A percentile compares a stretch with the other conserved stretches of the same genome.
Evolutionary conservation across 129 eudicot species (phyloP).

Genomic region (Silybum marianum): DNA sequence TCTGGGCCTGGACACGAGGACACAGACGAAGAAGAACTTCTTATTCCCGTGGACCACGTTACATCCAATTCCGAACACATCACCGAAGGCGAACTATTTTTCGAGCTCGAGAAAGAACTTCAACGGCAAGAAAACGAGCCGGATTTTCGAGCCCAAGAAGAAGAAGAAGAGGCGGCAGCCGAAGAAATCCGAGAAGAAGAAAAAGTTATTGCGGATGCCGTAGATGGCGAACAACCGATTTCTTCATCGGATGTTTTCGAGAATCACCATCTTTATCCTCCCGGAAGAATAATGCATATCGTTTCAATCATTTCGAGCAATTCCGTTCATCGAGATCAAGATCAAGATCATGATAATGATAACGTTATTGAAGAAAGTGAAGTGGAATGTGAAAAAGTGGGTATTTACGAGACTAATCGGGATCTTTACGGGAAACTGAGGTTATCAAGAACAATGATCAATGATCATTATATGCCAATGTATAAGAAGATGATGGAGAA

Average conservation of each 20-base stretch:
- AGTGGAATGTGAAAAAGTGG: conserved; percentile 56
- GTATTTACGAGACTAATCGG: conserved; percentile 79
- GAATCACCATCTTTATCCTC: conserved; percentile 71
- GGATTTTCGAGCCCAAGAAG: conserved; percentile 54
- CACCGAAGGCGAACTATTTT: conserved; percentile 85
- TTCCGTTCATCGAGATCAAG: conserved; percentile 28
- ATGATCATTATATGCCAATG: conserved; percentile 99
- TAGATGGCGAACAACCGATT: conserved; percentile 56
- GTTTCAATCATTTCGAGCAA: conserved; percentile 44
- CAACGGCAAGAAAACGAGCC: conserved; percentile 57
- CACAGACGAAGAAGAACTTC: conserved; percentile 78
- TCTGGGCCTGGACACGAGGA: conserved; percentile 62
- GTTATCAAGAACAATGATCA: conserved; percentile 87
- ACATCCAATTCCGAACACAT: conserved; percentile 58
- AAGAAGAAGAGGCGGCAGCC: conserved; percentile 79
- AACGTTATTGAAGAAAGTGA: neutral
- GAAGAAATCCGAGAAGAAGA: conserved; percentile 85
- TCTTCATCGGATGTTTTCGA: conserved; percentile 60
- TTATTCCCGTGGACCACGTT: conserved; percentile 48
- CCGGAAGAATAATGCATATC: conserved; percentile 92
- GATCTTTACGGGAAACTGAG: conserved; percentile 89
- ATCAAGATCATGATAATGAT: conserved; percentile 33
- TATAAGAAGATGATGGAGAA: conserved; percentile 93
- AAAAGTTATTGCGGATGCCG: conserved; percentile 67
- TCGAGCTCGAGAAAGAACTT: conserved; percentile 88